A percentile compares a stretch with the other conserved stretches of the same genome.
Evolutionary conservation across 2,329 filamentous ascomycete genomes (phyloP).

Genomic region (Pezicula radicicola): DNA sequence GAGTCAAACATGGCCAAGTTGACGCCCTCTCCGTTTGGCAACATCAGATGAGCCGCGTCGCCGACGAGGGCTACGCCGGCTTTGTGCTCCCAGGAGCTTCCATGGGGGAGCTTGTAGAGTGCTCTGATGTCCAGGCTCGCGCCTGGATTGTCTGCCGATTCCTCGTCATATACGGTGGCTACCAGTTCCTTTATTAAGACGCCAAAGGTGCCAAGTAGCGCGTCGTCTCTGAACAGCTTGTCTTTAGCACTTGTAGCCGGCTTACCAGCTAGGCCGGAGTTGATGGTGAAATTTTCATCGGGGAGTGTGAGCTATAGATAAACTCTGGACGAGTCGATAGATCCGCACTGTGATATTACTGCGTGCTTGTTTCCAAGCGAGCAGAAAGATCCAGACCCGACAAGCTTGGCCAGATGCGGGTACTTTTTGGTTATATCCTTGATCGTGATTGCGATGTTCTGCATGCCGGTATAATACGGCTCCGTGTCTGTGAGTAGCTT

Average conservation of each 20-base stretch:
- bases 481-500: constrained; percentile 20
- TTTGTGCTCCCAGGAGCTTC: constrained; percentile 31
- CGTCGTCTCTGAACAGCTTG: constrained; percentile 18
- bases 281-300: constrained; percentile 20
- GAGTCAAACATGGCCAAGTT: constrained; percentile 42
- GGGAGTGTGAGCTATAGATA: constrained; percentile 20
- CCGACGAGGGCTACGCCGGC: constrained; percentile 41
- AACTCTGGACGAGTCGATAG: constrained; percentile 20
- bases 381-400: constrained; percentile 23
- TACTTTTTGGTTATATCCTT: constrained; percentile 15
- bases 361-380: constrained; percentile 18
- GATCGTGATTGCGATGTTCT: constrained; percentile 27
- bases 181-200: constrained; percentile 21
- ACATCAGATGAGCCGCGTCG: constrained; percentile 44
- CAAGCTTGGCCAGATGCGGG: constrained; percentile 17
- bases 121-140: constrained; percentile 20
- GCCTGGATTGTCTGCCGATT: constrained; percentile 7
- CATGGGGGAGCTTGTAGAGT: constrained; percentile 8
- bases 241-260: constrained; percentile 11
- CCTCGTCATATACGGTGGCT: constrained; percentile 21
- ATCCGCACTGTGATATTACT: constrained; percentile 22
- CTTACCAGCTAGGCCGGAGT: constrained; percentile 9
- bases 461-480: constrained; percentile 36
- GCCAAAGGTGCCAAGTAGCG: constrained; percentile 22
- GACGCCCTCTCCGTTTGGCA: constrained; percentile 40